phyloP scores from a whole-genome alignment of 768 basidiomycete genomes.

The Porpolomopsis calyptriformis region DNA sequence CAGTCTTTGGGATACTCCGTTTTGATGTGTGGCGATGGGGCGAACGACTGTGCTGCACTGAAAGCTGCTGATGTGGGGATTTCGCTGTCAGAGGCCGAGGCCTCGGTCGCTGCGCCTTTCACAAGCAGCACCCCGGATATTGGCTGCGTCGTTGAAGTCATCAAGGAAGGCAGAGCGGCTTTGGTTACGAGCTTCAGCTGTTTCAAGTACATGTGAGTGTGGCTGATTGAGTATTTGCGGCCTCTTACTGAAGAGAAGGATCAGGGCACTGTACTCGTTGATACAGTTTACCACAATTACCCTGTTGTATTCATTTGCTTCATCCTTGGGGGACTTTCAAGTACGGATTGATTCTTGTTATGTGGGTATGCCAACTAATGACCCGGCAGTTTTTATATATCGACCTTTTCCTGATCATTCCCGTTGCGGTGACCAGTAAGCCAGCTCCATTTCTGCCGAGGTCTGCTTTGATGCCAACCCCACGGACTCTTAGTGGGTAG shows the following conservation, averaged over 20 bases:
- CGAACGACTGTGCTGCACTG: slow-evolving; percentile 96
- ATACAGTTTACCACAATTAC: slow-evolving; percentile 99
- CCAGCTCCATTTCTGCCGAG: slow-evolving; percentile 7
- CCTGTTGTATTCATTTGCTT: slow-evolving; percentile 90
- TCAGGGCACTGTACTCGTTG: slow-evolving; percentile 93
- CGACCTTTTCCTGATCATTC: slow-evolving; percentile 95
- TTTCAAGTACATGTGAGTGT: slow-evolving; percentile 97
- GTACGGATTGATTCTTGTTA: slow-evolving; percentile 28
- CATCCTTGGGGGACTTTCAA: slow-evolving; percentile 94
- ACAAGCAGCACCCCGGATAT: slow-evolving; percentile 92
- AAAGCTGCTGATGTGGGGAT: slow-evolving; percentile 98
- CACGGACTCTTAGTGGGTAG: slow-evolving; percentile 65
- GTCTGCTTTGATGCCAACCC: background rate
- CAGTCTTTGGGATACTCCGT: slow-evolving; percentile 93
- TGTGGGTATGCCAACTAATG: slow-evolving; percentile 9
- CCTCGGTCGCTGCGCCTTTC: slow-evolving; percentile 96
- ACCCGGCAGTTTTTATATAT: slow-evolving; percentile 80
- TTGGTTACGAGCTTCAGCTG: slow-evolving; percentile 97
- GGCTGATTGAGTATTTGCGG: background rate
- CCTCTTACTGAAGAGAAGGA: slow-evolving; percentile 9
- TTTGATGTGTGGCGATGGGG: slow-evolving; percentile 97
- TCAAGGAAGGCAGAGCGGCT: slow-evolving; percentile 92
- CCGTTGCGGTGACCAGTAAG: slow-evolving; percentile 92
- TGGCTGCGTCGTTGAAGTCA: slow-evolving; percentile 89
- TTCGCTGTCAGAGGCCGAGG: slow-evolving; percentile 94